Percentiles rank a stretch among this genome's conserved stretches.
These are phyloP conservation scores for Aspergillus steynii DNA, from an alignment of 495 filamentous ascomycete genomes.

Conservation along the genomic window DNA sequence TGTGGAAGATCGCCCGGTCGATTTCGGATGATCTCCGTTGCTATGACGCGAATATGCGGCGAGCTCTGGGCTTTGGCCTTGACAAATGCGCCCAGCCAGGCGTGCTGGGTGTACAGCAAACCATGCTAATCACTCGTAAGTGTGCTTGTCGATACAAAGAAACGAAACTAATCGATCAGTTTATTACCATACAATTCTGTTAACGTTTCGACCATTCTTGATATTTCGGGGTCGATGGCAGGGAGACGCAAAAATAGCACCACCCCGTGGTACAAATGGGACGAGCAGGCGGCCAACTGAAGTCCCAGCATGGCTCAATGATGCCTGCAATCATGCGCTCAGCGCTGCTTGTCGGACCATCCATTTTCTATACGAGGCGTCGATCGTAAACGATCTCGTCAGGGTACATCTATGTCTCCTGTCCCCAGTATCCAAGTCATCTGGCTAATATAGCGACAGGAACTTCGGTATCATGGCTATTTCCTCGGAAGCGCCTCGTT, in stretches of 20 bases:
- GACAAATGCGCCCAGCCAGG: slow-evolving; percentile 33
- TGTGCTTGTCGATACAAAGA: not conserved
- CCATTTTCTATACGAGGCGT: slow-evolving; percentile 37
- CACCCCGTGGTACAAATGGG: slow-evolving; percentile 7
- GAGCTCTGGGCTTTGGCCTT: slow-evolving; percentile 36
- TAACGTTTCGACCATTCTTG: slow-evolving; percentile 48
- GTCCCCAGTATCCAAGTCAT: not conserved
- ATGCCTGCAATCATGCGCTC: slow-evolving; percentile 42
- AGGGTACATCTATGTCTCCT: slow-evolving; percentile 26
- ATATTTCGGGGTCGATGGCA: slow-evolving; percentile 46
- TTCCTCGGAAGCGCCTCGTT: slow-evolving; percentile 40
- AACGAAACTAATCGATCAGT: slow-evolving; percentile 23
- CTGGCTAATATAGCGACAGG: slow-evolving; percentile 19
- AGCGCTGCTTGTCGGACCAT: slow-evolving; percentile 40
- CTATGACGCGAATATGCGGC: slow-evolving; percentile 30
- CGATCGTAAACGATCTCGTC: slow-evolving; percentile 35
- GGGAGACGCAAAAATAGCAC: slow-evolving; percentile 27
- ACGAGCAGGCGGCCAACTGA: slow-evolving; percentile 27
- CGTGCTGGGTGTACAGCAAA: slow-evolving; percentile 37
- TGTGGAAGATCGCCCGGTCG: slow-evolving; percentile 44
- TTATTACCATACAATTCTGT: slow-evolving; percentile 42
- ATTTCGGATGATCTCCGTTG: slow-evolving; percentile 37
- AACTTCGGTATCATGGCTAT: slow-evolving; percentile 44
- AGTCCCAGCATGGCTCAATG: slow-evolving; percentile 43
- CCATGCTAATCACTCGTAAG: slow-evolving; percentile 38